Conservation (phyloP, 768 basidiomycete species). For the Lentinula edodes region DNA sequence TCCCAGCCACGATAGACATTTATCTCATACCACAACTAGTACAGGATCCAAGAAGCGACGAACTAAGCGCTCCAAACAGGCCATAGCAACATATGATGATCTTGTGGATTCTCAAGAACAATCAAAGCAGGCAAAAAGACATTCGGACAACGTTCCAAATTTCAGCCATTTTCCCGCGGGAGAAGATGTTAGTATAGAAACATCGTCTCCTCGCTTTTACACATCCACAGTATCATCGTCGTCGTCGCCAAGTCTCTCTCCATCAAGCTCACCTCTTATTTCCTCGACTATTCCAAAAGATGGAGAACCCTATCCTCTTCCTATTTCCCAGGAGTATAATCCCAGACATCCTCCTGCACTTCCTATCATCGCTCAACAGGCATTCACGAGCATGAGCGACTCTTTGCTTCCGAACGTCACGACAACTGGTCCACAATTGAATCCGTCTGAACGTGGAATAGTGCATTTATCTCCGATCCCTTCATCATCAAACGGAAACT, state of each 20-base stretch:
- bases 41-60: not conserved
- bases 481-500: constrained; percentile 8
- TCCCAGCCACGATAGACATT: not conserved
- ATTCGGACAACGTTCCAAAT: constrained; percentile 15
- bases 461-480: constrained; percentile 34
- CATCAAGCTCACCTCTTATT: not conserved
- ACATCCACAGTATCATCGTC: constrained; percentile 3
- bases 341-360: constrained; percentile 9
- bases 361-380: constrained; percentile 8
- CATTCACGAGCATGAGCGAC: constrained; percentile 11
- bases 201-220: constrained; percentile 16
- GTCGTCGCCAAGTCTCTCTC: not conserved
- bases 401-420: constrained; percentile 14
- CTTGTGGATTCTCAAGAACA: not conserved
- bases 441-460: constrained; percentile 34
- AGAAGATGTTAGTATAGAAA: constrained; percentile 10
- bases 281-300: not conserved
- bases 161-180: constrained; percentile 29
- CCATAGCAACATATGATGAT: constrained; percentile 7
- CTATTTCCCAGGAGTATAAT: constrained; percentile 3
- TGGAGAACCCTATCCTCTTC: not conserved
- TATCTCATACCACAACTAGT: not conserved
- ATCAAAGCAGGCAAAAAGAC: constrained; percentile 7
- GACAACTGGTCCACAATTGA: constrained; percentile 22
- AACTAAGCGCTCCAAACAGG: not conserved